Conservation (phyloP, 2,329 filamentous ascomycete genomes). For the Amauroascus verrucosus region DNA sequence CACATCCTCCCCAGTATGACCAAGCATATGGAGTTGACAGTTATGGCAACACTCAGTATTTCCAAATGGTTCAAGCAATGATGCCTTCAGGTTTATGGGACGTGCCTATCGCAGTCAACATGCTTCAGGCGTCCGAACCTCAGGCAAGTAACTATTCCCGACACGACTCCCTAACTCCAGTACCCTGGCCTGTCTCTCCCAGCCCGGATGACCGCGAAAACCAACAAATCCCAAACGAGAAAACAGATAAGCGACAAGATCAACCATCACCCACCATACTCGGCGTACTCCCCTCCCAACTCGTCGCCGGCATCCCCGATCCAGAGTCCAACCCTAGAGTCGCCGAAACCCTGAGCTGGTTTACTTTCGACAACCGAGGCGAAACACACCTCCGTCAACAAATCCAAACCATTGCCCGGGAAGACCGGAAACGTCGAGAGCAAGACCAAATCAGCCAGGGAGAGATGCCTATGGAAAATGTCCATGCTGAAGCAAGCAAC, state of each 20-base stretch:
- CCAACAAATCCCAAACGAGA: background rate
- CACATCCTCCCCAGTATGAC: background rate
- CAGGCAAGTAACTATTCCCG: background rate
- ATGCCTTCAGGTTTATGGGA: background rate
- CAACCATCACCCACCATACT: conserved; percentile 1
- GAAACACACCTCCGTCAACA: conserved; percentile 9
- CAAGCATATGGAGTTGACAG: background rate
- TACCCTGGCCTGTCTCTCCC: conserved; percentile 7
- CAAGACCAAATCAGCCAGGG: background rate
- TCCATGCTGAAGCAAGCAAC: conserved; percentile 11
- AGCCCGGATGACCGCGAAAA: background rate
- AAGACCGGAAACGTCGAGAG: conserved; percentile 5
- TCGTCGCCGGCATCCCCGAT: background rate
- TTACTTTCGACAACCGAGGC: conserved; percentile 12
- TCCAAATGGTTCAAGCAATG: background rate
- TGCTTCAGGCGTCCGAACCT: background rate
- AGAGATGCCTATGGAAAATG: background rate
- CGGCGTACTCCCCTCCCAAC: background rate
- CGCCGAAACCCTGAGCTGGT: conserved; percentile 14
- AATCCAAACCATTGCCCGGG: conserved; percentile 8
- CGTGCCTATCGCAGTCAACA: background rate
- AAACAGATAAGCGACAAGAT: background rate
- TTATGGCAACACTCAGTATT: background rate
- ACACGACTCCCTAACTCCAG: background rate
- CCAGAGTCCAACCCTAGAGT: conserved; percentile 1